Conservation (phyloP, 176 grass and related monocot genomes). For the Puccinellia tenuiflora region DNA sequence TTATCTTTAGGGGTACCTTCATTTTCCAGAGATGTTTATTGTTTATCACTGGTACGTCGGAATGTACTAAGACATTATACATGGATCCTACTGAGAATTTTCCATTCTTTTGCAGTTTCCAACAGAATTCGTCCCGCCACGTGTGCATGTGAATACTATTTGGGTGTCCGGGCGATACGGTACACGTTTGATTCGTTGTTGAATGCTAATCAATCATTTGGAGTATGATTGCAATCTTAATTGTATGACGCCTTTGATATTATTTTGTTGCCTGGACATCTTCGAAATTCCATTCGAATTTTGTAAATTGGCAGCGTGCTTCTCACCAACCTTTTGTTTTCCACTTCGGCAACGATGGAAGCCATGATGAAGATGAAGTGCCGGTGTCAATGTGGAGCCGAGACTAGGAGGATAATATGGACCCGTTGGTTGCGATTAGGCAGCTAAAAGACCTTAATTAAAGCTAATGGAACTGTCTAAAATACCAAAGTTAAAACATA, state of each 20-base stretch:
- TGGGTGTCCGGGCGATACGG: neutral
- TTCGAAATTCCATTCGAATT: neutral
- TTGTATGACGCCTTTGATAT: neutral
- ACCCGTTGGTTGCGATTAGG: neutral
- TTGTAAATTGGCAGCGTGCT: neutral
- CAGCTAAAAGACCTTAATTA: neutral
- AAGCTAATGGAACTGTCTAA: neutral
- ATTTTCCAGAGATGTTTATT: too few species aligned
- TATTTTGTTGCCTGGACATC: neutral
- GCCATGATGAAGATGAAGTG: neutral
- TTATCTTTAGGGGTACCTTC: too few species aligned
- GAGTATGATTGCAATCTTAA: slow-evolving; percentile 11
- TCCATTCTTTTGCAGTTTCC: too few species aligned
- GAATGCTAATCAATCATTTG: slow-evolving; percentile 27
- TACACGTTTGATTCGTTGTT: slow-evolving; percentile 5
- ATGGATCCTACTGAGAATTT: too few species aligned
- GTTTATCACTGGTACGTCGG: too few species aligned
- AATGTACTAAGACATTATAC: too few species aligned
- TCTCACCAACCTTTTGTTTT: neutral
- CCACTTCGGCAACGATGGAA: neutral
- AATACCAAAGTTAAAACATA: neutral
- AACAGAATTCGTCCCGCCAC: too few species aligned
- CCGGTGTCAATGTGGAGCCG: neutral
- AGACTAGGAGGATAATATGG: neutral
- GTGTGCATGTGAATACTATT: neutral